phyloP scores from a whole-genome alignment of 768 basidiomycete species.

The Boletus subparvulus region DNA sequence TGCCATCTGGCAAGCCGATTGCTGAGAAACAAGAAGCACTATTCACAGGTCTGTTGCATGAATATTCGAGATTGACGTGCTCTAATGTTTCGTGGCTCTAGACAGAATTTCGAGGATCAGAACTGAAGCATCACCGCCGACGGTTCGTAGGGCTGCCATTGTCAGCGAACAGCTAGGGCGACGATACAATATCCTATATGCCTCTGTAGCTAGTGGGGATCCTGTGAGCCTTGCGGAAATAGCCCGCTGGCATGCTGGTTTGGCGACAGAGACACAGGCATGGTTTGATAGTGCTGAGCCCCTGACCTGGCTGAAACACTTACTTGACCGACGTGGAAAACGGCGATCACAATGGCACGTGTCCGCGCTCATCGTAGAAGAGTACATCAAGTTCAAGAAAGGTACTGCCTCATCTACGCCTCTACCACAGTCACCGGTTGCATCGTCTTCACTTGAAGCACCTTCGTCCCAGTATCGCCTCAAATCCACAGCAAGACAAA shows the following conservation, averaged over 20 bases:
- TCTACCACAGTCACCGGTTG: constrained; percentile 12
- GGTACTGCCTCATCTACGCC: constrained; percentile 12
- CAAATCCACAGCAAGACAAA: constrained; percentile 16
- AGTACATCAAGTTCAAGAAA: constrained; percentile 51
- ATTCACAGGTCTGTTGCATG: constrained; percentile 48
- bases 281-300: constrained; percentile 66
- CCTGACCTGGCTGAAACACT: constrained; percentile 70
- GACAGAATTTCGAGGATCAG: constrained; percentile 60
- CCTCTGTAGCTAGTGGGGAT: constrained; percentile 32
- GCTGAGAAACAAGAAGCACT: constrained; percentile 60
- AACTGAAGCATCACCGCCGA: constrained; percentile 48
- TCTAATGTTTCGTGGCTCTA: constrained; percentile 24
- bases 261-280: constrained; percentile 46
- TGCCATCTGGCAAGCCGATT: constrained; percentile 41
- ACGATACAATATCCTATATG: constrained; percentile 58
- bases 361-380: constrained; percentile 68
- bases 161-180: constrained; percentile 64
- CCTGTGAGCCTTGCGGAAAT: constrained; percentile 49
- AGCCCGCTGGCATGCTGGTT: constrained; percentile 60
- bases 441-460: constrained; percentile 16
- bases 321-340: constrained; percentile 46
- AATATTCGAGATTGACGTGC: constrained; percentile 1
- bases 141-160: constrained; percentile 61
- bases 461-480: constrained; percentile 9
- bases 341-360: constrained; percentile 58